Percentiles rank a stretch among this genome's conserved stretches.
These are phyloP conservation scores for Vanrija pseudolonga DNA, from an alignment of 1,284 basidiomycete genomes.

Conservation along the genomic window DNA sequence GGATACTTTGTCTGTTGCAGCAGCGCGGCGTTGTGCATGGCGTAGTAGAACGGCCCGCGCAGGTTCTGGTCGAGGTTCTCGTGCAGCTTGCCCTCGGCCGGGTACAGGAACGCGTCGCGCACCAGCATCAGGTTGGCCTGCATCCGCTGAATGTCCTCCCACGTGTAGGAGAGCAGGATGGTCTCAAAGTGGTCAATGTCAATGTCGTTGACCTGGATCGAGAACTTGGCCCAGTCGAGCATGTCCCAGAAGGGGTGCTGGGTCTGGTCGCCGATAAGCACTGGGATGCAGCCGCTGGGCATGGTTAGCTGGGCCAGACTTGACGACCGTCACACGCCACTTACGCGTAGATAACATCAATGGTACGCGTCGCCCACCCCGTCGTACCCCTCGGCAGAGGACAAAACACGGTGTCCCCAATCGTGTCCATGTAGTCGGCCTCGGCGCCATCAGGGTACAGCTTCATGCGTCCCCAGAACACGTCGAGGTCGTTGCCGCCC, in stretches of 20 bases:
- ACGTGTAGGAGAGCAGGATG: conserved; percentile 32
- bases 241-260: conserved; percentile 43
- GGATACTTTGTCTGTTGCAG: conserved; percentile 29
- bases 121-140: conserved; percentile 42
- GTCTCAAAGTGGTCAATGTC: conserved; percentile 36
- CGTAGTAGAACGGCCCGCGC: conserved; percentile 34
- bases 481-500: conserved; percentile 16
- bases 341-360: conserved; percentile 41
- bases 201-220: conserved; percentile 33
- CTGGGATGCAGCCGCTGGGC: conserved; percentile 41
- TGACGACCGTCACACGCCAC: no score
- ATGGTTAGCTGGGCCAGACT: no score
- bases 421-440: conserved; percentile 33
- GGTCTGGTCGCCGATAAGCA: conserved; percentile 37
- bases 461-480: conserved; percentile 17
- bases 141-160: conserved; percentile 25
- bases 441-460: background rate
- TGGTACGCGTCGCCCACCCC: conserved; percentile 37
- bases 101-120: conserved; percentile 43
- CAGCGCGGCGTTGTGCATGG: conserved; percentile 35
- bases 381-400: conserved; percentile 34
- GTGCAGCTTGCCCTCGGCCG: conserved; percentile 17
- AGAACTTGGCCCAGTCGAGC: conserved; percentile 44
- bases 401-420: conserved; percentile 42
- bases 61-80: conserved; percentile 8